A percentile compares a stretch with the other conserved stretches of the same genome.
These are phyloP conservation scores for Xylaria longipes DNA, from an alignment of 495 filamentous ascomycete genomes.

Conservation along the genomic window DNA sequence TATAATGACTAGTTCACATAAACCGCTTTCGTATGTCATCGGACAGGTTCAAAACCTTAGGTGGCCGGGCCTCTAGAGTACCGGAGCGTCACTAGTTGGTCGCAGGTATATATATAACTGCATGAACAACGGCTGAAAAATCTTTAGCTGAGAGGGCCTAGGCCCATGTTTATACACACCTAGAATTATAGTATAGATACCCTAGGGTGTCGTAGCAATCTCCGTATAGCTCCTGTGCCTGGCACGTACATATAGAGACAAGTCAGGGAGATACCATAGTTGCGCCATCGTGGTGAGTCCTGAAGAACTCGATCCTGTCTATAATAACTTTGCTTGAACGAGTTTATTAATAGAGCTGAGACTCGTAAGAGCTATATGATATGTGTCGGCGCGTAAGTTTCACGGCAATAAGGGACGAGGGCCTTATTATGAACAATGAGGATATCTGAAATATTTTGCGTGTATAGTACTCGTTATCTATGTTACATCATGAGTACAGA, in stretches of 20 bases:
- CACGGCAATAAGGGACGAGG: too few species aligned
- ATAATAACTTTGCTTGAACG: neutral
- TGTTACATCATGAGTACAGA: conserved; percentile 5
- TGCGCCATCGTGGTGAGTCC: neutral
- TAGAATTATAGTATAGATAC: neutral
- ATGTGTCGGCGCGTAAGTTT: neutral
- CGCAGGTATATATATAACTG: neutral
- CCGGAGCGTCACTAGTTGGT: neutral
- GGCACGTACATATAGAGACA: neutral
- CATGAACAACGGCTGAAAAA: neutral
- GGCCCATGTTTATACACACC: neutral
- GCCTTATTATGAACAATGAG: neutral
- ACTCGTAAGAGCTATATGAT: neutral
- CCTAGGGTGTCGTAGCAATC: neutral
- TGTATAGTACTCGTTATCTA: neutral
- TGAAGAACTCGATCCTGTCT: neutral
- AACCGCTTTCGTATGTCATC: neutral
- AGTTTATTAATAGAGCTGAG: neutral
- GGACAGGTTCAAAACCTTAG: neutral
- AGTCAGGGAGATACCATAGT: neutral
- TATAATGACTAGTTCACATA: neutral
- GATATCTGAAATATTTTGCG: neutral
- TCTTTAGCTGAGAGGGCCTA: neutral
- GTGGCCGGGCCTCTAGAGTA: neutral
- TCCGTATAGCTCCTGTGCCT: neutral